Percentiles rank a stretch among this genome's conserved stretches.
Conservation (phyloP, 31 red algal species). For the Asparagopsis taxiformis region DNA sequence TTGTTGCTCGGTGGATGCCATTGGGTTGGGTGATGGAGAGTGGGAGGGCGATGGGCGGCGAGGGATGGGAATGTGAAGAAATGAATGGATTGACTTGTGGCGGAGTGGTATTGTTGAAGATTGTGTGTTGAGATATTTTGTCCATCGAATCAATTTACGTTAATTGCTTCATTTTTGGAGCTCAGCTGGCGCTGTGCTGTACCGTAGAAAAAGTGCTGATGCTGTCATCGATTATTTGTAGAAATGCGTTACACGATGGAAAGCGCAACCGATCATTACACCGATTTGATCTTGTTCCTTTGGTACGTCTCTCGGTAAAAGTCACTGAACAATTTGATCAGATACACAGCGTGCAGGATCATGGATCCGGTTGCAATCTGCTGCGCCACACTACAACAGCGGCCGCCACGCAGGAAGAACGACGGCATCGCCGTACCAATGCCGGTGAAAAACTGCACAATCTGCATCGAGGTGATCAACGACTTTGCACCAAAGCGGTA, state of each 20-base stretch:
- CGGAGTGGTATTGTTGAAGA: not conserved
- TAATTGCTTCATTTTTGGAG: too few relatives aligned
- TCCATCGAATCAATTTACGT: too few relatives aligned
- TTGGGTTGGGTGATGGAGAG: not conserved
- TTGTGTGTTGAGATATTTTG: too few relatives aligned
- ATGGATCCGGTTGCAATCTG: constrained; percentile 52
- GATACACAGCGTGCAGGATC: constrained; percentile 46
- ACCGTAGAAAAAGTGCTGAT: too few relatives aligned
- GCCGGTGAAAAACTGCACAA: constrained; percentile 75
- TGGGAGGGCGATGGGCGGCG: not conserved
- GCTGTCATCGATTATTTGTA: not conserved
- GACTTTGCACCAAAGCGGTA: constrained; percentile 40
- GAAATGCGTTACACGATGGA: not conserved
- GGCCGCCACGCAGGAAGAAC: constrained; percentile 40
- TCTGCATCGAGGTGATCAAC: constrained; percentile 57
- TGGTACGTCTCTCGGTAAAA: constrained; percentile 83
- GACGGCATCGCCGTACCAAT: constrained; percentile 24
- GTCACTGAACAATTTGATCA: constrained; percentile 72
- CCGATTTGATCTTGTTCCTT: constrained; percentile 14
- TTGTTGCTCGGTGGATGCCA: constrained; percentile 1
- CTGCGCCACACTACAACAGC: constrained; percentile 42
- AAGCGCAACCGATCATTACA: not conserved
- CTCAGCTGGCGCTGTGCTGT: too few relatives aligned
- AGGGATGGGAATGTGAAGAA: not conserved
- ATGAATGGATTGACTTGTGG: not conserved